Conservation (phyloP, 306 rosid genomes). For the Fragaria iinumae region DNA sequence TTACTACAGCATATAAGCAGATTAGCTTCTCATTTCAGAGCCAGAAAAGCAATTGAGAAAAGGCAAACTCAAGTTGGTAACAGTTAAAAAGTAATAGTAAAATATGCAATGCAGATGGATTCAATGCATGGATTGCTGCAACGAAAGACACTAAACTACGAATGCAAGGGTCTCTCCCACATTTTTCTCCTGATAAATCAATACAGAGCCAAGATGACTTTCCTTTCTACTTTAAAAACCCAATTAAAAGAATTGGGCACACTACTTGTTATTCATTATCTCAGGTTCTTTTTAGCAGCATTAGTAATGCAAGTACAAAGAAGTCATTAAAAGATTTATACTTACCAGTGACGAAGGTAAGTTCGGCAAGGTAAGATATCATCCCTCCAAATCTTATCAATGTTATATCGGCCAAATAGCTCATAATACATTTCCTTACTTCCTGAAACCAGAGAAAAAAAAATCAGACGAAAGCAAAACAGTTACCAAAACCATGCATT, state of each 20-base stretch:
- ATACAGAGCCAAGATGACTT: background rate
- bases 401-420: constrained; percentile 69
- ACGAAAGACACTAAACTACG: background rate
- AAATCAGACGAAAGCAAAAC: background rate
- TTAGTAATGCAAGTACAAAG: background rate
- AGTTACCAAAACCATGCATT: background rate
- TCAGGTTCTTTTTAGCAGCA: too few relatives aligned
- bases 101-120: background rate
- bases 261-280: too few relatives aligned
- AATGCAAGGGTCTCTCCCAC: background rate
- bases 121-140: background rate
- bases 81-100: background rate
- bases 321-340: background rate
- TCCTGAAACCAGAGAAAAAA: constrained; percentile 40
- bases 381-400: constrained; percentile 87
- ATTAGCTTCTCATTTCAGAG: background rate
- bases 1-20: background rate
- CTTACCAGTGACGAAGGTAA: constrained; percentile 94
- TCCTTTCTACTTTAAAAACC: too few relatives aligned
- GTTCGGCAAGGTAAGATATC: constrained; percentile 91
- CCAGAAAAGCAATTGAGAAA: background rate
- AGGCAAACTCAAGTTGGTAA: background rate
- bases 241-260: too few relatives aligned
- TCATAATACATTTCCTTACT: constrained; percentile 63
- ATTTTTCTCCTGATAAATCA: background rate